Evolutionary conservation across 2,329 filamentous ascomycete genomes (phyloP).

Genomic region (Didymella segeticola): DNA sequence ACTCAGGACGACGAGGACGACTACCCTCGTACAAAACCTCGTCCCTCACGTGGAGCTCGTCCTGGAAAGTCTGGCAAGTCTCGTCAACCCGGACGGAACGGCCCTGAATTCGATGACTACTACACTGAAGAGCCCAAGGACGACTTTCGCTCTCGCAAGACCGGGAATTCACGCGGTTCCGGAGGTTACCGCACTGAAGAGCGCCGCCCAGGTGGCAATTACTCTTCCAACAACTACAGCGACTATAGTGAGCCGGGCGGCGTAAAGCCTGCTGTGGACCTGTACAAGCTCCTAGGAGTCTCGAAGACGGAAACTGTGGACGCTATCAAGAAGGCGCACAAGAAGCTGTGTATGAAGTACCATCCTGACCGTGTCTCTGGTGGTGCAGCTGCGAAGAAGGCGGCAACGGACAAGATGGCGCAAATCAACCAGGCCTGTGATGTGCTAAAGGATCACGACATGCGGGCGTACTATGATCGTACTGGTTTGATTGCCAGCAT

Average conservation of each 20-base stretch:
- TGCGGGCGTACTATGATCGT: constrained; percentile 26
- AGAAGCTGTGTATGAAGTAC: constrained; percentile 90
- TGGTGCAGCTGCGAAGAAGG: background rate
- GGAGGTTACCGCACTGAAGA: constrained; percentile 1
- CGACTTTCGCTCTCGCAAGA: background rate
- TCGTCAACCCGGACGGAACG: background rate
- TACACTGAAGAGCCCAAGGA: background rate
- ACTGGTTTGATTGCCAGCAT: constrained; percentile 16
- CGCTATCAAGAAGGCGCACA: constrained; percentile 97
- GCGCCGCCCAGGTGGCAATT: background rate
- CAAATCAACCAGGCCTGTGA: constrained; percentile 32
- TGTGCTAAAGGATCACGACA: constrained; percentile 19
- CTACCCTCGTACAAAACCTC: background rate
- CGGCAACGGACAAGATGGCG: constrained; percentile 32
- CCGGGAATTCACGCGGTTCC: background rate
- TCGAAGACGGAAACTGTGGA: constrained; percentile 70
- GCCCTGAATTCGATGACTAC: background rate
- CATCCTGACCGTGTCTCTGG: constrained; percentile 72
- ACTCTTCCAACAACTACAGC: background rate
- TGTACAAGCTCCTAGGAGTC: constrained; percentile 84
- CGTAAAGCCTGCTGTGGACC: constrained; percentile 57
- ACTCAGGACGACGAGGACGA: background rate
- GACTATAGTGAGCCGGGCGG: background rate
- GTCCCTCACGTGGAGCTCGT: background rate
- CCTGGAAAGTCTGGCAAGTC: background rate